Base-by-base conservation (phyloP, 306 rosid species). In the Vigna radiata region DNA sequence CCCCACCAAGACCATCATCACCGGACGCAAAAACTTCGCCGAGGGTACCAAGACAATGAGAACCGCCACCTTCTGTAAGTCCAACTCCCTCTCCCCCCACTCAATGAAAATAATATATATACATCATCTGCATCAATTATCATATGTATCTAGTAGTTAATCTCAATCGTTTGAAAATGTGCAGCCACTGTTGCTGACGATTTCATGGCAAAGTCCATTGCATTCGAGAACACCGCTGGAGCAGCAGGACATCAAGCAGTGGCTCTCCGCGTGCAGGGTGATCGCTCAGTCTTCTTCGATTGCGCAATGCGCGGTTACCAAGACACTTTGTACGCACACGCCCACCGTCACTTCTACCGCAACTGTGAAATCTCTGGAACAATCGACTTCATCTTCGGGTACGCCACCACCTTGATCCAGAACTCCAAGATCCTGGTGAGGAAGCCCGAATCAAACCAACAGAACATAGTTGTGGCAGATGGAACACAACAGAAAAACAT, bases 311-410 rank as follows among this genome's bases (percentile, higher is more conserved):
- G 77, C 7, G 97, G 89, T 2, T 82, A 84, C 85, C 95, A 91
- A 74, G 98, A 93, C 83, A 88, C 91, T 0, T 39, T 89, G 52
- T 93, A 87, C 36, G 85, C 36, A 5, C 92, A 89, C 1, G 27
- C 84, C 1, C 63, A 84, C 0, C 86, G 89, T 43, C 98, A 93
- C 13, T 89, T 82, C 80, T 90, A 82, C 85, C 85, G 93, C 18
- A 82, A 90, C 81, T 89, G 96, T 29, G 91, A 86, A 27, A 79
- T 93, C 49, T 85, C 89, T 0, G 94, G 98, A 15, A 90, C 96
- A 1, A 73, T 90, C 0, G 96, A 93, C 68, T 89, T 78, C 84
- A 92, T 92, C 39, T 92, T 92, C 23, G 96, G 97, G 0, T 81
- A 80, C 8, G 61, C 86, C 0, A 1, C 86, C 0, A 55, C 82